A percentile compares a stretch with the other conserved stretches of the same genome.
Evolutionary conservation across 805 yeast genomes (phyloP).

Genomic region (Pichia kluyveri): DNA sequence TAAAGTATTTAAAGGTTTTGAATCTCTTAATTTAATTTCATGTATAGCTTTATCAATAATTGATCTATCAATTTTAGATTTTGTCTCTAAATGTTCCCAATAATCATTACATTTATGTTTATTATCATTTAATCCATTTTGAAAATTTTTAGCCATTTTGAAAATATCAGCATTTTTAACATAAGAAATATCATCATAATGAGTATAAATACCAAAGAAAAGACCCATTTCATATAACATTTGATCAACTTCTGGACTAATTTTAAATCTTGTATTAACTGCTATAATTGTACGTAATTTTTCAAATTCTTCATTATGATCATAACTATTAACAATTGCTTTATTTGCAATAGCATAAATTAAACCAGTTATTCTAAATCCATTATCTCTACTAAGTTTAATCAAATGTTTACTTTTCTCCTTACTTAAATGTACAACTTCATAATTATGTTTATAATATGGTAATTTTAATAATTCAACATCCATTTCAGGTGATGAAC

Average conservation of each 20-base stretch:
- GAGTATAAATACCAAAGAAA: constrained; percentile 5
- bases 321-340: neutral
- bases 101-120: neutral
- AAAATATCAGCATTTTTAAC: neutral
- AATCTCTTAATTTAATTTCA: no score
- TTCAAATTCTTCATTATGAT: no score
- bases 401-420: neutral
- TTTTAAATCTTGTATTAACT: neutral
- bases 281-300: neutral
- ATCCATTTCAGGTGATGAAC: neutral
- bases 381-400: neutral
- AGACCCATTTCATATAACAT: constrained; percentile 2
- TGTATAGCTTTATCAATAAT: neutral
- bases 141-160: constrained; percentile 2
- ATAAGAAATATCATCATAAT: neutral
- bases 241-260: neutral
- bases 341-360: neutral
- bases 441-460: neutral
- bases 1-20: constrained; percentile 2
- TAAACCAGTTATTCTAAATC: neutral
- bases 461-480: neutral
- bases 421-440: neutral
- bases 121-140: neutral
- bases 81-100: constrained; percentile 1
- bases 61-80: neutral